phyloP scores from a whole-genome alignment of 2,329 filamentous ascomycete genomes.

The Botryotinia calthae region DNA sequence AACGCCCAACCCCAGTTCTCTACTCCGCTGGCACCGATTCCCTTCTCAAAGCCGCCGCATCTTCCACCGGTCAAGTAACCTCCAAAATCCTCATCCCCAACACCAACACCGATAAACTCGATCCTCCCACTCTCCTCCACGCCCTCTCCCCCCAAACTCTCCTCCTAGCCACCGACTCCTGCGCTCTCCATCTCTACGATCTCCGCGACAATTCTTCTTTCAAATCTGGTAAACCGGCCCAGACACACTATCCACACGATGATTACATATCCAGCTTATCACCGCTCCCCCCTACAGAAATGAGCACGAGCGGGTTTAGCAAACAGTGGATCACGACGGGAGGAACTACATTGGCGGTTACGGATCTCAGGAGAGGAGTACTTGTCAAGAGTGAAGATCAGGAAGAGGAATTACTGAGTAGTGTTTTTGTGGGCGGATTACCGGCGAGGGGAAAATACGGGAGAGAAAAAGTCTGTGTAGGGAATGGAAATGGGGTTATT shows the following conservation, averaged over 20 bases:
- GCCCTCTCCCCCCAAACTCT: conserved; percentile 83
- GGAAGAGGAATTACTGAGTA: conserved; percentile 87
- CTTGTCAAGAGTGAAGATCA: conserved; percentile 90
- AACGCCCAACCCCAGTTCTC: conserved; percentile 40
- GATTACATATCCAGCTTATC: conserved; percentile 91
- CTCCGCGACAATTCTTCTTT: conserved; percentile 61
- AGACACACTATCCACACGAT: conserved; percentile 82
- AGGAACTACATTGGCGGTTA: conserved; percentile 85
- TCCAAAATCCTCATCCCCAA: conserved; percentile 78
- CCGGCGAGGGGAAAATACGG: conserved; percentile 64
- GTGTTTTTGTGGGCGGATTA: conserved; percentile 73
- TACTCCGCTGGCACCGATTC: conserved; percentile 64
- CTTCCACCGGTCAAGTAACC: conserved; percentile 63
- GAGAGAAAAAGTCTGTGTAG: conserved; percentile 73
- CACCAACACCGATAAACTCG: conserved; percentile 43
- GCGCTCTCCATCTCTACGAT: conserved; percentile 84
- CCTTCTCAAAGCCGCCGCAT: conserved; percentile 57
- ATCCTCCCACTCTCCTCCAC: conserved; percentile 78
- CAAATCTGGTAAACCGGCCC: conserved; percentile 61
- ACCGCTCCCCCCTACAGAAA: conserved; percentile 73
- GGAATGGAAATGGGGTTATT: conserved; percentile 73
- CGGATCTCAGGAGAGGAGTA: conserved; percentile 82
- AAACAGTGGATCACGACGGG: conserved; percentile 96
- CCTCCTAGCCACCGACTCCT: conserved; percentile 86
- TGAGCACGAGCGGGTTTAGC: conserved; percentile 82